Evolutionary conservation across 768 basidiomycete genomes (phyloP), one percentile per base, ranked within the genome.

Genomic region (Dendrothele bispora): DNA sequence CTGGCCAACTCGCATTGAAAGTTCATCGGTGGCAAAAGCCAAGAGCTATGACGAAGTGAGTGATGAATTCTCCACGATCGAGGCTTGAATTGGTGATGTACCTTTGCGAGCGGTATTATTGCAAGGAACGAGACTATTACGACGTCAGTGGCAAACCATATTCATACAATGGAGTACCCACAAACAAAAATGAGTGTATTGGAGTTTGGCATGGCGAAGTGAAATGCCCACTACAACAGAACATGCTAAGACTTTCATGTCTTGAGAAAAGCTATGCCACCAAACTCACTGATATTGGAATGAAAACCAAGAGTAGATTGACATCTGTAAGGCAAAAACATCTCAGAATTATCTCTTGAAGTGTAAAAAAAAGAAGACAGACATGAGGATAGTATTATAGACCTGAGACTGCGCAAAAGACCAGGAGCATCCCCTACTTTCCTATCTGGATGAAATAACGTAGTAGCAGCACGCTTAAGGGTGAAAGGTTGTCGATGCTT

Each of bases 71-170:
- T 26, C 26, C 38, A n/a, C n/a, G 22, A 27, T 7, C 29, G 25
- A 3, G 15, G 4, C 14, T 28, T 0, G 24, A n/a, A 37, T 27
- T 20, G 17, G 14, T 18, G 17, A 11, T 43, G 29, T 34, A 86
- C 86, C 68, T 91, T 89, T 32, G 91, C 91, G 5, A 93, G 73
- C 5, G 91, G 91, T 50, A 94, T 79, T 49, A 94, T 94, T 7
- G 91, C 82, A 35, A 90, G 65, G 61, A 93, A 91, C 1, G 83
- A 81, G 58, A 86, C 86, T 89, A 53, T 38, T 5, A 32, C 25
- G 25, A 44, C 29, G 20, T 34, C 8, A 43, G 25, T 20, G 50
- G 38, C 14, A 38, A 36, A 48, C 14, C 14, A 42, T 37, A 41
- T 39, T 21, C 18, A 32, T 39, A 22, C 35, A 40, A 27, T 15